Conservation (phyloP, 2,329 filamentous ascomycete genomes). For the Aspergillus thermomutatus region DNA sequence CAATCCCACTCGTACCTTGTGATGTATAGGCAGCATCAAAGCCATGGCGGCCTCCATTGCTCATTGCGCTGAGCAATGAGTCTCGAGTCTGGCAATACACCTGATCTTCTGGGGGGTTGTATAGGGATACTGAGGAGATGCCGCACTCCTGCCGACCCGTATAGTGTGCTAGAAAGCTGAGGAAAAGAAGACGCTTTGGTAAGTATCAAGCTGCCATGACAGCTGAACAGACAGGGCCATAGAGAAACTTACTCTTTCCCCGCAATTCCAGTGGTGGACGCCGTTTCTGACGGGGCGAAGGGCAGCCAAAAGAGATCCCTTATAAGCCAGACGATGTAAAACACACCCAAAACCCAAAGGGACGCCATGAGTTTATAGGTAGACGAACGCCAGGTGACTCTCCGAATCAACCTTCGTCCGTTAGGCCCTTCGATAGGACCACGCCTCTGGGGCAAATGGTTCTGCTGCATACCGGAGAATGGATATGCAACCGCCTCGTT, state of each 20-base stretch:
- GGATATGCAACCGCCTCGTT: constrained; percentile 36
- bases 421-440: constrained; percentile 41
- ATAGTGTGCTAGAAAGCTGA: constrained; percentile 35
- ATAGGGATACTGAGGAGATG: constrained; percentile 34
- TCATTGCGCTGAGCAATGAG: constrained; percentile 39
- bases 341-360: constrained; percentile 37
- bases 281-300: constrained; percentile 24
- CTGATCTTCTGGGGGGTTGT: constrained; percentile 23
- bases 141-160: constrained; percentile 36
- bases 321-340: constrained; percentile 41
- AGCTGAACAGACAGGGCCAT: constrained; percentile 1
- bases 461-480: constrained; percentile 25
- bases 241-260: constrained; percentile 21
- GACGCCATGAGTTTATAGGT: constrained; percentile 42
- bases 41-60: constrained; percentile 40
- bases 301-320: constrained; percentile 38
- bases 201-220: constrained; percentile 5
- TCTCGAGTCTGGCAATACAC: constrained; percentile 34
- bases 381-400: constrained; percentile 42
- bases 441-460: constrained; percentile 25
- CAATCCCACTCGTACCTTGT: constrained; percentile 23
- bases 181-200: constrained; percentile 8
- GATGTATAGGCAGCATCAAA: constrained; percentile 40
- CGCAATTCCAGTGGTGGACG: constrained; percentile 1
- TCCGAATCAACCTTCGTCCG: constrained; percentile 37